Percentiles rank a stretch among this genome's conserved stretches.
phyloP scores from a whole-genome alignment of 208 protist genomes.

The Trypanosoma theileri region DNA sequence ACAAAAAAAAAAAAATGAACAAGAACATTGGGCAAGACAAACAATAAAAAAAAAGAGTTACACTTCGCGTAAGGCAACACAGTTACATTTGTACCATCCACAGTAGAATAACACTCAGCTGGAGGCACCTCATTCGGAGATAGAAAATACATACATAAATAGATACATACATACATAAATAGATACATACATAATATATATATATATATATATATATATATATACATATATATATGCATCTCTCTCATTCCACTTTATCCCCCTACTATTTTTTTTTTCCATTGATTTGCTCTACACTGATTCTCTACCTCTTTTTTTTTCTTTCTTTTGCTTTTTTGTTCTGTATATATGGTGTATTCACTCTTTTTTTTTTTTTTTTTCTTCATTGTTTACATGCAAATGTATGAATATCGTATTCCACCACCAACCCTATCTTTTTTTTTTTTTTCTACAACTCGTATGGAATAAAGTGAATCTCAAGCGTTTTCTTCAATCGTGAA shows the following conservation, averaged over 20 bases:
- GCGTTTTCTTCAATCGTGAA: conserved; percentile 58
- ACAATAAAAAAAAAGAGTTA: too few species aligned
- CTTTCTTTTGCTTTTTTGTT: conserved; percentile 20
- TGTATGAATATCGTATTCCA: background rate
- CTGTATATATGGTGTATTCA: background rate
- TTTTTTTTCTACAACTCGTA: conserved; percentile 33
- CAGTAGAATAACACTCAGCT: too few species aligned
- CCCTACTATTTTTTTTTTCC: background rate
- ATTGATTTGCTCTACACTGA: too few species aligned
- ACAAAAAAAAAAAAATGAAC: conserved; percentile 8
- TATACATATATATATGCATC: background rate
- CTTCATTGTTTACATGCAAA: conserved; percentile 6
- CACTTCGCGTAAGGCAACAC: too few species aligned
- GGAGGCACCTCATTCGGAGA: too few species aligned
- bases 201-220: background rate
- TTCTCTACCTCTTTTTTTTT: conserved; percentile 12
- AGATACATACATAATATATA: background rate
- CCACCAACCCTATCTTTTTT: background rate
- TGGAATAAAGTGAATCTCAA: conserved; percentile 75
- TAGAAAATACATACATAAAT: background rate
- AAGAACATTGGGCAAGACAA: background rate
- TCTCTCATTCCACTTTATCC: background rate
- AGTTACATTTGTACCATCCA: too few species aligned
- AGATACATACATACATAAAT: background rate
- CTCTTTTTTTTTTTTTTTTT: conserved; percentile 1